These are phyloP conservation scores for Brassica hybrid DNA, from an alignment of 441 rosid species.

Conservation along the genomic window DNA sequence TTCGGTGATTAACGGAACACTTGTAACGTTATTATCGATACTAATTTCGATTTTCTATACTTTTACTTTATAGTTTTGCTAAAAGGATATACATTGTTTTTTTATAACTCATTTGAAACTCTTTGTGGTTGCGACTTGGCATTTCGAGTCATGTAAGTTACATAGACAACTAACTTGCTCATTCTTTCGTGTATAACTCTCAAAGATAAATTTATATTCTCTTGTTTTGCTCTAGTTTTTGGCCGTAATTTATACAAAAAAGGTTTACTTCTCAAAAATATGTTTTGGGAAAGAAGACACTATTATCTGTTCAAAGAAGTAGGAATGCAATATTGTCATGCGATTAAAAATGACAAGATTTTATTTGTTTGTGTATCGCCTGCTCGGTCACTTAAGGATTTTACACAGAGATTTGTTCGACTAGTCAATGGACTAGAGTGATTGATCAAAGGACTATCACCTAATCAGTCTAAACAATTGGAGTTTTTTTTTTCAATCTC, in stretches of 20 bases:
- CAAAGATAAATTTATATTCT: too few relatives aligned
- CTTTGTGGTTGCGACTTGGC: not conserved
- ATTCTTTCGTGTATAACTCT: too few relatives aligned
- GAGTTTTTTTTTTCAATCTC: not conserved
- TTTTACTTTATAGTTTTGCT: conserved; percentile 45
- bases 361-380: not conserved
- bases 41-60: conserved; percentile 47
- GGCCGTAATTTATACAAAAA: too few relatives aligned
- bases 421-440: not conserved
- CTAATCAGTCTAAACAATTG: not conserved
- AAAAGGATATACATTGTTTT: not conserved
- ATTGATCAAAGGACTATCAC: not conserved
- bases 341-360: too few relatives aligned
- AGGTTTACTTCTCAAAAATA: too few relatives aligned
- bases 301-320: too few relatives aligned
- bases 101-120: not conserved
- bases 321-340: too few relatives aligned
- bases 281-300: too few relatives aligned
- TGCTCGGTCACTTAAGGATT: not conserved
- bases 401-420: not conserved
- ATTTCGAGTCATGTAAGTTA: conserved; percentile 23
- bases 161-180: conserved; percentile 20
- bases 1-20: conserved; percentile 31
- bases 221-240: too few relatives aligned
- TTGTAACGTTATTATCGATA: conserved; percentile 46